Base-by-base conservation (phyloP, 108 stramenopile genomes). In the Cyclotella baltica region DNA sequence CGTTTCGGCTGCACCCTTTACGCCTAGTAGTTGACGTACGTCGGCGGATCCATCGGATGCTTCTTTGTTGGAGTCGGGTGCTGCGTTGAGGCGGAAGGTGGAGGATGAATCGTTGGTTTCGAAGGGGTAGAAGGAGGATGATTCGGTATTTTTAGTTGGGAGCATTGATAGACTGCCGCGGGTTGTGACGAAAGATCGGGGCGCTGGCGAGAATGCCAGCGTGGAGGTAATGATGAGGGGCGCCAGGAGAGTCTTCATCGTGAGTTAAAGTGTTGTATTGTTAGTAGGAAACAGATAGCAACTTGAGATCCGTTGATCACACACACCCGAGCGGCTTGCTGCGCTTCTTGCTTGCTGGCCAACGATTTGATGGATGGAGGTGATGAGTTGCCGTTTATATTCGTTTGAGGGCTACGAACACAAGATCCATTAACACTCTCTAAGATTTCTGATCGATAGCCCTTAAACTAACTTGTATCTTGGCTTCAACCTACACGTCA, bases 11-110 rank as follows among this genome's bases (percentile, higher is more conserved):
- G 93, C 93, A 20, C 93, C 93, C 34, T 92, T 92, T 31, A 96
- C 86, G 33, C 96, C 96, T 66, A 96, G 75, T 51, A 96, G 81
- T 69, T 94, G 96, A 38, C 96, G 88, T 22, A 96, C 72, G 48
- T 79, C 82, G 11, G 85, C 88, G 53, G 81, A 83, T 38, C 91
- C 90, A 69, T 94, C 93, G 30, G 83, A 72, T 2, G 80, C 91
- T 79, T 89, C 88, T 56, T 87, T 81, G 72, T 89, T 92, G 59
- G 90, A 83, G 58, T 70, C 37, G 35, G 80, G 80, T 9, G 9
- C 35, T 13, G 73, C 80, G 61, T 62, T 57, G 35, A 80, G 80
- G 34, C 69, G 61, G 43, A 71, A 47, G 64, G 34, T 57, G 37
- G 70, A 62, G 9, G 72, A 70, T 25, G 71, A 51, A 13, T 69